Base-by-base conservation (phyloP, 345 rosid genomes). In the Syzygium grande region DNA sequence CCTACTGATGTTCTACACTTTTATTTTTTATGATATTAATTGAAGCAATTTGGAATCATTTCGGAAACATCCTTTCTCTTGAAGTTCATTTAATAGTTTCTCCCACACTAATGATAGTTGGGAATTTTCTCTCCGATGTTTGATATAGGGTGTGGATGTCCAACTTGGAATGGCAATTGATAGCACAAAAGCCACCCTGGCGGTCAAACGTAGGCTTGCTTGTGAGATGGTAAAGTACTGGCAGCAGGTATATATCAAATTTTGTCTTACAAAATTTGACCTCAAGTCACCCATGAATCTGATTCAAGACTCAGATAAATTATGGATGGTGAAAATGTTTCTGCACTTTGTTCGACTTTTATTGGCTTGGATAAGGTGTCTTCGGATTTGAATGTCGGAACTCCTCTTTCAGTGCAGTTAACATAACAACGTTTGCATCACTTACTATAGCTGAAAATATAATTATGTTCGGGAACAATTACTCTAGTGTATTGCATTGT, bases 141-240 rank as follows among this genome's bases (percentile, higher is more conserved):
- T 90, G 86, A 65, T 89, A 54, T 94, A 98, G 99, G 94, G 97
- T 92, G 96, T 94, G 87, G 99, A 98, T 91, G 94, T 98, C 91
- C 99, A 98, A 90, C 98, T 98, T 30, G 99, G 99, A 87, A 94
- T 97, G 97, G 99, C 99, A 87, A 98, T 98, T 65, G 99, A 97
- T 92, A 97, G 97, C 90, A 90, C 99, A 53, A 98, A 97, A 92
- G 99, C 99, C 89, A 98, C 99, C 88, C 97, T 98, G 86, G 99
- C 99, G 86, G 99, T 98, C 90, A 98, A 98, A 90, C 94, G 99
- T 86, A 94, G 99, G 90, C 99, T 98, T 92, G 96, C 99, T 85
- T 98, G 99, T 91, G 99, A 98, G 95, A 96, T 98, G 99, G 99
- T 96, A 21, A 98, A 96, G 91, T 97, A 95, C 89, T 98, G 99